A percentile compares a stretch with the other conserved stretches of the same genome.
phyloP scores from a whole-genome alignment of 129 eudicot genomes.

The Ambrosia trifida region DNA sequence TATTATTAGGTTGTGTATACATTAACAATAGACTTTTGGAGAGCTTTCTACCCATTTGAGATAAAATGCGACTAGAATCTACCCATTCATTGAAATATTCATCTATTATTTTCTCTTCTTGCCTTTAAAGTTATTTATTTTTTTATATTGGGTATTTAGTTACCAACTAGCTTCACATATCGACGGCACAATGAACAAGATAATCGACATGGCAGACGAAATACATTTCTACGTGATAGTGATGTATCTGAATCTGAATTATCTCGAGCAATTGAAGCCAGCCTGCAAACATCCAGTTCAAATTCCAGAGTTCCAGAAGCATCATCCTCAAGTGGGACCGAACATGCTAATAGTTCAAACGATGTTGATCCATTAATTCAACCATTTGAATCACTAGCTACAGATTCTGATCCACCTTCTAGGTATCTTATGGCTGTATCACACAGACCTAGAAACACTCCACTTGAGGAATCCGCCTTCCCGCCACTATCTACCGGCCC shows the following conservation, averaged over 20 bases:
- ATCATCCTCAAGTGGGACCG: conserved; percentile 28
- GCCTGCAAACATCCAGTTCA: conserved; percentile 52
- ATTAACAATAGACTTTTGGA: neutral
- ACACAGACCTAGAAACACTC: conserved; percentile 51
- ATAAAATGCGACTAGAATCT: neutral
- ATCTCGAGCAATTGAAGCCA: conserved; percentile 87
- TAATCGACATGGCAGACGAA: conserved; percentile 72
- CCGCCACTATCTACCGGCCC: conserved; percentile 73
- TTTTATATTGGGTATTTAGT: conserved; percentile 27
- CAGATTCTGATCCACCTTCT: conserved; percentile 64
- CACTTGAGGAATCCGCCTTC: conserved; percentile 68
- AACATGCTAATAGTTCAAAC: conserved; percentile 21
- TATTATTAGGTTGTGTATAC: neutral
- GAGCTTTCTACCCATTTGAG: neutral
- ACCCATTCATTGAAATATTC: neutral
- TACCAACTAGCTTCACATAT: conserved; percentile 88
- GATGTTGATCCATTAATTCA: conserved; percentile 45
- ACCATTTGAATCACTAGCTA: conserved; percentile 50
- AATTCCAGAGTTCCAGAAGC: conserved; percentile 34
- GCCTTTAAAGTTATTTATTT: neutral
- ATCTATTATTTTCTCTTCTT: neutral
- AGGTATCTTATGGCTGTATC: conserved; percentile 85
- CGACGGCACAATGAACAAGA: conserved; percentile 70
- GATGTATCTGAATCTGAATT: conserved; percentile 67
- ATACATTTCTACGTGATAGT: conserved; percentile 54